A percentile compares a stretch with the other conserved stretches of the same genome.
Conservation (phyloP, 108 stramenopile species). For the Hondaea fermentalgiana region DNA sequence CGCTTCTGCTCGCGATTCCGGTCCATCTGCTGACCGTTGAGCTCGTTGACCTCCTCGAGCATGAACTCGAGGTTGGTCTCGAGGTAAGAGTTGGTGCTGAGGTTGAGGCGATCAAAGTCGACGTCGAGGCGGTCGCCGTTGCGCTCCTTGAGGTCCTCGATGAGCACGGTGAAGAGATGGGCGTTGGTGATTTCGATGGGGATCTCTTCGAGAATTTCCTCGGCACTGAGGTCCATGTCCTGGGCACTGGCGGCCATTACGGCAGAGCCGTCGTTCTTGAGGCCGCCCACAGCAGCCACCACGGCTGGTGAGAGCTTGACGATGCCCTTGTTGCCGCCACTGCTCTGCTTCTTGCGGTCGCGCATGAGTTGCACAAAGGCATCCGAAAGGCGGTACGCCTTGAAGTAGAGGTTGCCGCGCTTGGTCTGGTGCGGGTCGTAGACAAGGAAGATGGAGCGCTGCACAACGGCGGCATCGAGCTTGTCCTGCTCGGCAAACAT, state of each 20-base stretch:
- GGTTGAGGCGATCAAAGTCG: constrained; percentile 44
- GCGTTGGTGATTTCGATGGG: constrained; percentile 79
- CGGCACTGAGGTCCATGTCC: constrained; percentile 37
- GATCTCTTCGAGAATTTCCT: constrained; percentile 80
- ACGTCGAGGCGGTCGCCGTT: constrained; percentile 70
- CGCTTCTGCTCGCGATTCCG: constrained; percentile 20
- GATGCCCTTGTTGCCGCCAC: not conserved
- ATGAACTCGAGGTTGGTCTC: constrained; percentile 90
- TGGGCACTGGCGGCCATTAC: not conserved
- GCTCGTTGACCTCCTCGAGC: constrained; percentile 85
- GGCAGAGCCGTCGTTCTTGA: not conserved
- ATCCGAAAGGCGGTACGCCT: constrained; percentile 82
- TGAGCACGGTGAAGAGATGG: constrained; percentile 68
- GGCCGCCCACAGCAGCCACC: not conserved
- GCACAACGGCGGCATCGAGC: constrained; percentile 69
- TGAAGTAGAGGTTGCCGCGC: constrained; percentile 74
- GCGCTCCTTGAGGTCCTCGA: constrained; percentile 60
- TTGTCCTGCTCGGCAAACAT: constrained; percentile 89
- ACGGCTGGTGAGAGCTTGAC: constrained; percentile 9
- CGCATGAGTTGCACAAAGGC: constrained; percentile 53
- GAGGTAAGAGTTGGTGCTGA: constrained; percentile 82
- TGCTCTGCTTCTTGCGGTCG: constrained; percentile 50
- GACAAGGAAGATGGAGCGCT: constrained; percentile 65
- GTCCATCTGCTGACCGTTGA: constrained; percentile 68
- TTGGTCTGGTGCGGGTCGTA: constrained; percentile 92